Base-by-base conservation (phyloP, 331 rosid species). In the Malus hybrid region DNA sequence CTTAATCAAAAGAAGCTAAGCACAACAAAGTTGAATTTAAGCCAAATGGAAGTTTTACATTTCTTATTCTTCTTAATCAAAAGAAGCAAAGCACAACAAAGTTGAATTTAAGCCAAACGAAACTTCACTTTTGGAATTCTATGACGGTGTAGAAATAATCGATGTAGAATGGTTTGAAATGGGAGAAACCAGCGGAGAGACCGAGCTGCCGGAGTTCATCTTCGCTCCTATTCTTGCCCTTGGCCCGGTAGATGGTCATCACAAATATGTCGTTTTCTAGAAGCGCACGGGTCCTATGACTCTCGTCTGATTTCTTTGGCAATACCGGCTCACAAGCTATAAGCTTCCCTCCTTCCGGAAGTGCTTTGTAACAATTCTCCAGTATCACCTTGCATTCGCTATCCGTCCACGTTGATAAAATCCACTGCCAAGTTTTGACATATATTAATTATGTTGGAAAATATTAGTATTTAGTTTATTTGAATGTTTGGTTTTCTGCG, bases 281-380 rank as follows among this genome's bases (percentile, higher is more conserved):
- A 12, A 88, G 87, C 4, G 95, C 92, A 29, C 97, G 88, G 0
- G 97, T 91, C 71, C 92, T 79, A 15, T 80, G 93, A 13, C 96
- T 91, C 3, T 83, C 95, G 20, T 94, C 98, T 0, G 98, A 75
- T 62, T 88, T 33, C 64, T 87, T 85, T 2, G 95, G 99, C 71
- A 94, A n/a, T 73, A 89, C 89, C 5, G 99, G 99, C 86, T 91
- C 97, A n/a, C 97, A 94, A 3, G 90, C 89, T 4, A 94, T 88
- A 85, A 94, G 16, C 74, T 88, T 94, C 6, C 97, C 97, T 68
- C 97, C 95, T 15, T 36, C 83, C 1, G 96, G 96, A 5, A 94
- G 86, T 33, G 99, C 87, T 67, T 86, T 85, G 91, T 77, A 80
- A 75, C 99, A 85, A 48, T 86, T 94, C 76, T 82, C 90, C 93